Conservation (phyloP, 495 filamentous ascomycete genomes). For the Ascodesmis nigricans region DNA sequence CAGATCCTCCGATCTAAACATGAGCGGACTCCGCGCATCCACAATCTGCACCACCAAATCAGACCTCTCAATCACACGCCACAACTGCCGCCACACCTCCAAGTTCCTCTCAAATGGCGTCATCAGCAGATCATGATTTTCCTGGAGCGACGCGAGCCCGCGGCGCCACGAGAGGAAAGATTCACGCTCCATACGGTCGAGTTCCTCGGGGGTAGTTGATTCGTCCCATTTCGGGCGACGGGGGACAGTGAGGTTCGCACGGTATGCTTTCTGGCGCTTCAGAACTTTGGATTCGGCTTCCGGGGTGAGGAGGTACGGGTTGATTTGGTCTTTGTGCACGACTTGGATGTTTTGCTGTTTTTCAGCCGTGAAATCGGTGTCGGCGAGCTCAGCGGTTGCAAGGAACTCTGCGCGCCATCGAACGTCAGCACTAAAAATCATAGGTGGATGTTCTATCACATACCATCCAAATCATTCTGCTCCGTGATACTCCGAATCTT, state of each 20-base stretch:
- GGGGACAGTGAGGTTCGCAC: constrained; percentile 61
- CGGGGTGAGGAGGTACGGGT: constrained; percentile 77
- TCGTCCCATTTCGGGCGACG: constrained; percentile 75
- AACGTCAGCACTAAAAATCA: too few species aligned
- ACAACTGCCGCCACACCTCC: constrained; percentile 95
- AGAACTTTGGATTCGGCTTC: constrained; percentile 60
- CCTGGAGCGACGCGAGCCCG: constrained; percentile 75
- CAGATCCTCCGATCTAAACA: constrained; percentile 85
- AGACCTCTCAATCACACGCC: constrained; percentile 93
- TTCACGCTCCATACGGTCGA: constrained; percentile 59
- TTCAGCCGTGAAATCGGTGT: constrained; percentile 96
- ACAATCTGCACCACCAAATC: constrained; percentile 97
- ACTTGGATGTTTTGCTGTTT: constrained; percentile 98
- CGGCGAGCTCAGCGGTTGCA: constrained; percentile 76
- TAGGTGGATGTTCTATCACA: too few species aligned
- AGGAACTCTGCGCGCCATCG: constrained; percentile 50
- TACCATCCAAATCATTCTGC: constrained; percentile 76
- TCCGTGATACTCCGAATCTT: constrained; percentile 98
- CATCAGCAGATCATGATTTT: constrained; percentile 84
- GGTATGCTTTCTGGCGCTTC: constrained; percentile 63
- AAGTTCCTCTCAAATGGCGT: constrained; percentile 96
- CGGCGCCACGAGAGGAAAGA: constrained; percentile 75
- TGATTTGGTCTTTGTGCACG: constrained; percentile 83
- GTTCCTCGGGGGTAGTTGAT: constrained; percentile 54
- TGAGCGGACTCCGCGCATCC: constrained; percentile 80